Evolutionary conservation across 176 grass and related monocot genomes (phyloP).

Genomic region (Hyparrhenia diplandra): DNA sequence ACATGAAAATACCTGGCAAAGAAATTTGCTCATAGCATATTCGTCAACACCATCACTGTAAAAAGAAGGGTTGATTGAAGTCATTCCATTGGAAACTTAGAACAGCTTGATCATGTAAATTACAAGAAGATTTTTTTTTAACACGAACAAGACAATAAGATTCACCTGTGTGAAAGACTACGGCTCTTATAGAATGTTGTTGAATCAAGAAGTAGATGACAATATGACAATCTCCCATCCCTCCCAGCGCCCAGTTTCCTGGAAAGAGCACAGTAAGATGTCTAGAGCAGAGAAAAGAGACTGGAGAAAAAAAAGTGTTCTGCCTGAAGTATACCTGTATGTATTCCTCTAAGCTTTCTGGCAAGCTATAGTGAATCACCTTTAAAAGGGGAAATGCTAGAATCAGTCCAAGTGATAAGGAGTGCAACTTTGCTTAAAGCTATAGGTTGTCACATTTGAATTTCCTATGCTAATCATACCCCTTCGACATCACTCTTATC

Average conservation of each 20-base stretch:
- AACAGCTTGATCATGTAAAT: not conserved
- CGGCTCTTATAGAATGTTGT: constrained; percentile 79
- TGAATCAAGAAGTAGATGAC: constrained; percentile 85
- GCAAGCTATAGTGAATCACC: constrained; percentile 97
- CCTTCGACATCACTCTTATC: constrained; percentile 98
- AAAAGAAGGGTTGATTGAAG: constrained; percentile 16
- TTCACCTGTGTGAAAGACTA: constrained; percentile 79
- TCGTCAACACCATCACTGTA: constrained; percentile 86
- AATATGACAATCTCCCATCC: constrained; percentile 79
- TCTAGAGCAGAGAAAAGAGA: constrained; percentile 14
- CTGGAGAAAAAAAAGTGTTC: constrained; percentile 3
- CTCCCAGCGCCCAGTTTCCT: constrained; percentile 99
- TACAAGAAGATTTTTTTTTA: constrained; percentile 1
- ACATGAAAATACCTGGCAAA: constrained; percentile 68
- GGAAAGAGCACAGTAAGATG: constrained; percentile 28
- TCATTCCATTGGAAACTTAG: constrained; percentile 31
- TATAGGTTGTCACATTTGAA: not conserved
- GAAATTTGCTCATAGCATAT: constrained; percentile 85
- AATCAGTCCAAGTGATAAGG: constrained; percentile 31
- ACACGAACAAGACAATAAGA: not conserved
- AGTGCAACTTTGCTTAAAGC: constrained; percentile 4
- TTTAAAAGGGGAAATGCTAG: constrained; percentile 33
- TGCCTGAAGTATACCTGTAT: constrained; percentile 57
- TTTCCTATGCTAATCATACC: constrained; percentile 45
- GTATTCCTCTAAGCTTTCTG: constrained; percentile 98